These are phyloP conservation scores for Russula sp. DNA, from an alignment of 768 basidiomycete species.

Conservation along the genomic window DNA sequence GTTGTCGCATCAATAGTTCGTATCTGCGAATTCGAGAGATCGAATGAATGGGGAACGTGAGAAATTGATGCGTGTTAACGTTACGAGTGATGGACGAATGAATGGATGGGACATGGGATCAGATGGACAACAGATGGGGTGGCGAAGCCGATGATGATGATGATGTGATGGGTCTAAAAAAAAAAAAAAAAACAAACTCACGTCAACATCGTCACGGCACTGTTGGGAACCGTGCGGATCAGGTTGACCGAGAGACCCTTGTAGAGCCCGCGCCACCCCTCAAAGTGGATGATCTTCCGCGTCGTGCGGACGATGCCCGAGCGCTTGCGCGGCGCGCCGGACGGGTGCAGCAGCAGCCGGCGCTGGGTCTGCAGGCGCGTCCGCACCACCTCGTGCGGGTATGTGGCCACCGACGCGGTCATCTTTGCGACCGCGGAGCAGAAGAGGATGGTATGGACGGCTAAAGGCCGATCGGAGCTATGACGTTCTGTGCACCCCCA, in stretches of 20 bases:
- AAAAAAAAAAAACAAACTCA: conserved; percentile 35
- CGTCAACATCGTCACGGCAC: conserved; percentile 94
- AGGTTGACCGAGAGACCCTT: conserved; percentile 93
- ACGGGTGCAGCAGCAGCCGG: conserved; percentile 39
- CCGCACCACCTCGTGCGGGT: conserved; percentile 98
- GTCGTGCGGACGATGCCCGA: conserved; percentile 67
- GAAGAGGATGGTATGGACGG: conserved; percentile 61
- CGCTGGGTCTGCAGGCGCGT: conserved; percentile 90
- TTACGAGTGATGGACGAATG: neutral
- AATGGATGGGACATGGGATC: neutral
- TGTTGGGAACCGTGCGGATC: conserved; percentile 91
- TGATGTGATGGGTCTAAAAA: no score
- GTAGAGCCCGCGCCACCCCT: conserved; percentile 89
- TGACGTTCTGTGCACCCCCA: conserved; percentile 12
- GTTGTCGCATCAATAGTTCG: conserved; percentile 38
- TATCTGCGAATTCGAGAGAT: conserved; percentile 29
- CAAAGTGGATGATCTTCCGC: conserved; percentile 64
- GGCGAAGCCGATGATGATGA: no score
- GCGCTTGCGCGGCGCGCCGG: conserved; percentile 56
- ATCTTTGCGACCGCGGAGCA: conserved; percentile 96
- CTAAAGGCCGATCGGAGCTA: conserved; percentile 35
- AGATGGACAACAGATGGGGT: neutral
- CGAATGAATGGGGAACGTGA: no score
- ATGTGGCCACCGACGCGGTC: conserved; percentile 91
- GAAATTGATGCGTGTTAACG: neutral